Base-by-base conservation (phyloP, 2,329 filamentous ascomycete genomes). In the Penicillium sumatraense region DNA sequence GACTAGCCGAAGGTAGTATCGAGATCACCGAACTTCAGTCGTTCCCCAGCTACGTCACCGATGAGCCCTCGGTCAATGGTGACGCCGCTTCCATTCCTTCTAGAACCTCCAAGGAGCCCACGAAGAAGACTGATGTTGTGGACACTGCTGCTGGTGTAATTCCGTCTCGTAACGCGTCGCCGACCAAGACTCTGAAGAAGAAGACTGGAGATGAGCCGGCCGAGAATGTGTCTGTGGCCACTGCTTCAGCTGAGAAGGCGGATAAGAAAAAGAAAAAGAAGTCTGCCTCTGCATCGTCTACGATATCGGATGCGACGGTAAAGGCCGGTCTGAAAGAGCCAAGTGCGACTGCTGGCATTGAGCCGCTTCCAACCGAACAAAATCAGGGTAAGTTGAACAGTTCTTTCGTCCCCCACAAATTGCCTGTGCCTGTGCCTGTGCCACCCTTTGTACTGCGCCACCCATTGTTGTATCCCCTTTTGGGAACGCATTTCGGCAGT, bases 211-310 rank as follows among this genome's bases (percentile, higher is more conserved):
- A 77, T 16, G 71, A 70, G 56, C 72, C 57, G 49, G 64, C 51
- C 44, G 72, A 73, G 18, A 46, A 31, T 31, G 42, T 46, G 40
- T 49, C 51, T 14, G 16, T 18, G 5, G 42, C 64, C 8, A 51
- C 64, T 14, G 16, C 67, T 10, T 51, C 68, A 23, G 61, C 75
- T 1, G 87, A 89, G 59, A 89, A 86, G 74, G 65, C 76, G 1
- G 89, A 91, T 65, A 89, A 88, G 78, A 90, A 84, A 68, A 83
- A 91, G 80, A 93, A 91, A 80, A 83, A 81, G 56, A 80, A 78
- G 54, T 72, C 74, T 5, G 21, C 36, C 29, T 44, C 53, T 46
- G 42, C 42, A 26, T 72, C 75, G 21, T 54, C 61, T 23, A 45
- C 53, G 10, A 47, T 49, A 27, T 46, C 57, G 7, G 80, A 81